phyloP scores from a whole-genome alignment of 345 rosid genomes.

The Kernera saxatilis region DNA sequence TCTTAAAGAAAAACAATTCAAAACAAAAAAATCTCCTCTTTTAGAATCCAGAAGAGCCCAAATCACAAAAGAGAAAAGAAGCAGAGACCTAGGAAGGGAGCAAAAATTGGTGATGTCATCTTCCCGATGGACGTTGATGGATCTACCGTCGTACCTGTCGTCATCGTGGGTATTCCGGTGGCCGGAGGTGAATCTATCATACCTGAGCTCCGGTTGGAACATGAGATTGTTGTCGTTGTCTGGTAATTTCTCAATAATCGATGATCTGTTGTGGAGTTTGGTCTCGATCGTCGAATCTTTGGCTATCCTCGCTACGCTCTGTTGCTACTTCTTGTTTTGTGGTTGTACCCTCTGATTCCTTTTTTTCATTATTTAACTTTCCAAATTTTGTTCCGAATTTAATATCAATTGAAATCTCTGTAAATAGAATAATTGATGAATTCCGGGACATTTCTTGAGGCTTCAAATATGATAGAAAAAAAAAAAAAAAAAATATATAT shows the following conservation, averaged over 20 bases:
- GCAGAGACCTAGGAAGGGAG: neutral
- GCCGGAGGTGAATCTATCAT: conserved; percentile 57
- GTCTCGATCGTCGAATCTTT: conserved; percentile 61
- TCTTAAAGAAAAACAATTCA: neutral
- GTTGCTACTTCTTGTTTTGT: conserved; percentile 73
- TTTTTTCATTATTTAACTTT: neutral
- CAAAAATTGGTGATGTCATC: conserved; percentile 16
- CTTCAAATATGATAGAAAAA: neutral
- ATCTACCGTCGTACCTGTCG: conserved; percentile 42
- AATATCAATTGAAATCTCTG: neutral
- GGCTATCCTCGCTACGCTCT: conserved; percentile 60
- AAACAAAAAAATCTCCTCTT: neutral
- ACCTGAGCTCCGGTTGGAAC: conserved; percentile 37
- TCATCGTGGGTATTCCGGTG: conserved; percentile 43
- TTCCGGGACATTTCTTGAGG: neutral
- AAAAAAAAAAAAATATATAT: too few relatives aligned
- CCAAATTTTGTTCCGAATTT: neutral
- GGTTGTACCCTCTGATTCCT: conserved; percentile 67
- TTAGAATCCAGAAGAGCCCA: neutral
- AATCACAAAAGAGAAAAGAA: neutral
- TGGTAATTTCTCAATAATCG: conserved; percentile 48
- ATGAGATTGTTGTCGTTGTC: conserved; percentile 32
- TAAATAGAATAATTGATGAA: neutral
- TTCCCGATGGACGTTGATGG: conserved; percentile 42
- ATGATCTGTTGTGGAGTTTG: conserved; percentile 64